Evolutionary conservation across 768 basidiomycete genomes (phyloP), one percentile per base, ranked within the genome.

Genomic region (Tricholoma bakamatsutake): DNA sequence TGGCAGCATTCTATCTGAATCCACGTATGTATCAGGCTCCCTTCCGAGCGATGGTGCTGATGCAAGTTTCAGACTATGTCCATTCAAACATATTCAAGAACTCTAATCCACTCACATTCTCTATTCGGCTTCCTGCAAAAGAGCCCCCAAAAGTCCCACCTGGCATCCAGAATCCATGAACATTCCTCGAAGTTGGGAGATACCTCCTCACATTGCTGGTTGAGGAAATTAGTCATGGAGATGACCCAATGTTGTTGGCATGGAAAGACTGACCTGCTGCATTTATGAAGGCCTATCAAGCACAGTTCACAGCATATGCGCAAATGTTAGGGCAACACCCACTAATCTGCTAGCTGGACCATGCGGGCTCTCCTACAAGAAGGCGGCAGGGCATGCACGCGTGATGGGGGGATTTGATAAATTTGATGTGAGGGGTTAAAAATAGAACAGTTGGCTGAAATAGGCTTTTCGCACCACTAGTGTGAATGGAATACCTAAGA

Each of bases 1-100:
- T 71, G 4, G 31, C 65, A 15, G 65, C 66, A 1, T 70, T 73
- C 42, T 69, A 68, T 56, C 62, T 73, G 5, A 59, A 73, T 62
- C 71, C 71, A 9, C 45, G 68, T 73, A 57, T 24, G 57, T 53
- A 33, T 21, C 28, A 11, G 15, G 21, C 7, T 37, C 12, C 43
- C 18, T 43, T 5, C 31, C 27, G 27, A 13, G n/a, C n/a, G n/a
- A n/a, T n/a, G n/a, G n/a, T 42, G 31, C 17, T 42, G n/a, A 42
- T 24, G 37, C 31, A 28, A 37, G 40, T 42, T 40, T 27, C 35
- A 61, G 64, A 27, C 24, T 64, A 62, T 58, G 24, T 63, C 5
- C 55, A 58, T 15, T 66, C 68, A 2, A 34, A 58, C 1, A 69
- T 72, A 30, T 61, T 71, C 39, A 64, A 62, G 42, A 63, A 68